A percentile compares a stretch with the other conserved stretches of the same genome.
phyloP scores from a whole-genome alignment of 1,284 basidiomycete species.

The Tetrapyrgos nigripes region DNA sequence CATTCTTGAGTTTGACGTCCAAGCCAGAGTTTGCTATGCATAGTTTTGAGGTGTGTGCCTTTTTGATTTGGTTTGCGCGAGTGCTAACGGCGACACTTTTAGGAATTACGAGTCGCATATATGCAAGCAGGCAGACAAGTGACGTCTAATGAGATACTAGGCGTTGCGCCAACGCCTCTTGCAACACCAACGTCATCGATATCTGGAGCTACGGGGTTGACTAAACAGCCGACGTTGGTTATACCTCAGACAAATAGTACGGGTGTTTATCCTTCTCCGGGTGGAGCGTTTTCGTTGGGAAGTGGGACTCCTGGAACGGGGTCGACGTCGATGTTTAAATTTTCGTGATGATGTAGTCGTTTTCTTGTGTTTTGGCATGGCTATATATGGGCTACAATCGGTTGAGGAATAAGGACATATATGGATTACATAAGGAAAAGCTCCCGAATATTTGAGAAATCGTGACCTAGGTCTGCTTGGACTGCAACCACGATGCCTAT shows the following conservation, averaged over 20 bases:
- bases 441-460: no score
- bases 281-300: not conserved
- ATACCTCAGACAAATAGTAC: not conserved
- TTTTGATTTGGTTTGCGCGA: not conserved
- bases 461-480: not conserved
- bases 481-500: constrained; percentile 5
- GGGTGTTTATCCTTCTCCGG: not conserved
- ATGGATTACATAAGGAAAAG: no score
- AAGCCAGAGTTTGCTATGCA: constrained; percentile 16
- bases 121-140: constrained; percentile 12
- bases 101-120: constrained; percentile 16
- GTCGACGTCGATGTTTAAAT: not conserved
- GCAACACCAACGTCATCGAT: not conserved
- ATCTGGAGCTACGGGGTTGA: not conserved
- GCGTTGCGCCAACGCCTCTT: not conserved
- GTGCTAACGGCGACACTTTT: no score
- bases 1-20: constrained; percentile 14
- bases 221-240: not conserved
- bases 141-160: constrained; percentile 13
- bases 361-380: no score
- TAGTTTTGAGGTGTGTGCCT: constrained; percentile 17
- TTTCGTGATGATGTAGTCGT: not conserved
- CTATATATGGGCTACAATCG: not conserved
- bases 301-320: not conserved
- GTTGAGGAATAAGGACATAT: no score